Conservation (phyloP, 1,139 yeast species). For the Groenewaldozyma sp. region DNA sequence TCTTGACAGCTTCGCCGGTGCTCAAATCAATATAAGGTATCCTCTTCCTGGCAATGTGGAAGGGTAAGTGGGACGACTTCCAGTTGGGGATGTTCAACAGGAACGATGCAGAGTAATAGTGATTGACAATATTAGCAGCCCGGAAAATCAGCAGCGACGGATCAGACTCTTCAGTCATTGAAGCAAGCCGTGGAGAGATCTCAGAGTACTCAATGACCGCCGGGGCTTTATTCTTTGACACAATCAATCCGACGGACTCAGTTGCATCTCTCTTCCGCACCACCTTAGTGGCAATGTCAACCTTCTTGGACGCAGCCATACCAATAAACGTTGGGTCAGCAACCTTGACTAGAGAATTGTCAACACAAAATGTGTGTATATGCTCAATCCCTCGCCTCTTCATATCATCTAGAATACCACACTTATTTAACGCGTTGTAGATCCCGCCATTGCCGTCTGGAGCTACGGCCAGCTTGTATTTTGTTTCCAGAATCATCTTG, state of each 20-base stretch:
- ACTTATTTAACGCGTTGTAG: conserved; percentile 67
- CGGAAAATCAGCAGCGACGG: conserved; percentile 53
- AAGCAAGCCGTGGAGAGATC: conserved; percentile 65
- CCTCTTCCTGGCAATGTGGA: conserved; percentile 90
- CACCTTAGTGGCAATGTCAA: conserved; percentile 83
- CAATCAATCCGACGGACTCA: conserved; percentile 91
- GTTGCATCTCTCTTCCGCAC: conserved; percentile 84
- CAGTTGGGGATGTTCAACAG: conserved; percentile 56
- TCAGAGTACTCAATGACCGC: conserved; percentile 95
- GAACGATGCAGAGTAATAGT: conserved; percentile 78
- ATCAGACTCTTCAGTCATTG: conserved; percentile 46
- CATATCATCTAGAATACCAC: conserved; percentile 63
- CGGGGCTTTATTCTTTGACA: conserved; percentile 53
- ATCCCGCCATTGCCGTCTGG: conserved; percentile 99
- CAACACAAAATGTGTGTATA: conserved; percentile 95
- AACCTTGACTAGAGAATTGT: conserved; percentile 81
- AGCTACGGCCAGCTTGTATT: conserved; percentile 58
- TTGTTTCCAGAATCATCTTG: conserved; percentile 54
- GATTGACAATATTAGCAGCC: conserved; percentile 97
- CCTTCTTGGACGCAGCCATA: conserved; percentile 55
- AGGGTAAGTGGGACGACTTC: conserved; percentile 67
- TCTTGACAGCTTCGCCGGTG: conserved; percentile 38
- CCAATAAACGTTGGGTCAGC: conserved; percentile 95
- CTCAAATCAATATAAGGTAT: conserved; percentile 50
- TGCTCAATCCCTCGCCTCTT: conserved; percentile 66